These are phyloP conservation scores for Monosporascus sp. DNA, from an alignment of 2,329 filamentous ascomycete genomes.

Conservation along the genomic window DNA sequence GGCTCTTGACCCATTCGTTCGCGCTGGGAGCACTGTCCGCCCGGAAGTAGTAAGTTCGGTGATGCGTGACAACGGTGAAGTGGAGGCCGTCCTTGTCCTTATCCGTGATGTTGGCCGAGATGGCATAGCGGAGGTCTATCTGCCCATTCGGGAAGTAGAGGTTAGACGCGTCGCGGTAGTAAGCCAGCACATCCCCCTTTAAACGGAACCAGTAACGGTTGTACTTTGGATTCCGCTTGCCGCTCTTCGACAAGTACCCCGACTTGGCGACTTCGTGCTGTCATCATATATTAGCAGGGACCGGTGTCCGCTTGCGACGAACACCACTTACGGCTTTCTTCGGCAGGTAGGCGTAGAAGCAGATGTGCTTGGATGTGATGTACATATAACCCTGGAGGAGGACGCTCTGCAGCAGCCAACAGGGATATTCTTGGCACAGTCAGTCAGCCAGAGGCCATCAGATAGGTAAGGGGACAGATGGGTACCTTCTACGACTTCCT, in stretches of 20 bases:
- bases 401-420: conserved; percentile 88
- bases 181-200: conserved; percentile 87
- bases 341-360: conserved; percentile 95
- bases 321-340: conserved; percentile 68
- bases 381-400: conserved; percentile 94
- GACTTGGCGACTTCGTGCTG: conserved; percentile 75
- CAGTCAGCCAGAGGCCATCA: conserved; percentile 1
- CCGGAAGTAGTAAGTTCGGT: conserved; percentile 79
- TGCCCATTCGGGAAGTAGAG: conserved; percentile 89
- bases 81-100: conserved; percentile 71
- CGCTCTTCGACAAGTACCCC: conserved; percentile 82
- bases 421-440: conserved; percentile 68
- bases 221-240: conserved; percentile 81
- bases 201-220: conserved; percentile 90
- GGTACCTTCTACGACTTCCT: conserved; percentile 75
- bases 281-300: conserved; percentile 7
- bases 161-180: conserved; percentile 78
- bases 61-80: conserved; percentile 77
- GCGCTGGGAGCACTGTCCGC: conserved; percentile 85
- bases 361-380: conserved; percentile 86
- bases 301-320: background rate
- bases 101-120: conserved; percentile 74
- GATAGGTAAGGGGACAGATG: conserved; percentile 1
- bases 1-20: conserved; percentile 91
- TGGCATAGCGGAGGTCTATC: conserved; percentile 86